These are phyloP conservation scores for Candida tammaniensis DNA, from an alignment of 805 yeast genomes.

Conservation along the genomic window DNA sequence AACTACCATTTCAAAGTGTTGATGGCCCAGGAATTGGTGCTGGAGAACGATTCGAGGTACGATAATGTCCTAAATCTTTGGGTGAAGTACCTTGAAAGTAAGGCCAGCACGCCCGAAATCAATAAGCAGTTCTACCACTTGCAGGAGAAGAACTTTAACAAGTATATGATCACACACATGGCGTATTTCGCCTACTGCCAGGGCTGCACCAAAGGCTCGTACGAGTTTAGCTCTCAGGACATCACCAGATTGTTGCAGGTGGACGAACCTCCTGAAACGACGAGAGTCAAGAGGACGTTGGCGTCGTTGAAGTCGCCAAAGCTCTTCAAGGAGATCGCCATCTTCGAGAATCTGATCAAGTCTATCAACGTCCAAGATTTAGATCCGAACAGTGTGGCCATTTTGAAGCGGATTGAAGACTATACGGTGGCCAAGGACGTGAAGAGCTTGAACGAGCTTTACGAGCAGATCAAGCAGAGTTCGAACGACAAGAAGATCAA, in stretches of 20 bases:
- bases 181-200: constrained; percentile 35
- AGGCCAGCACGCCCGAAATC: not conserved
- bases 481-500: not conserved
- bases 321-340: constrained; percentile 4
- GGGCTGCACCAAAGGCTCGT: constrained; percentile 23
- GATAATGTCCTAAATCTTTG: constrained; percentile 28
- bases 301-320: constrained; percentile 3
- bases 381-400: constrained; percentile 33
- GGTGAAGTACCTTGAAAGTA: constrained; percentile 32
- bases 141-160: constrained; percentile 1
- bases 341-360: constrained; percentile 8
- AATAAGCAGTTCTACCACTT: not conserved
- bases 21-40: constrained; percentile 18
- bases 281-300: constrained; percentile 5
- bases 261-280: constrained; percentile 2
- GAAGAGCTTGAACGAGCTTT: constrained; percentile 19
- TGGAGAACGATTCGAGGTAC: constrained; percentile 16
- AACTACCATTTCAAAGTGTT: constrained; percentile 25
- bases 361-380: constrained; percentile 9
- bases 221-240: constrained; percentile 21
- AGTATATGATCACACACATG: constrained; percentile 15
- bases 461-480: constrained; percentile 18
- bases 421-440: constrained; percentile 19
- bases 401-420: constrained; percentile 20
- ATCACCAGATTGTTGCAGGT: constrained; percentile 19